Evolutionary conservation across 805 yeast species (phyloP), one percentile per base, ranked within the genome.

Genomic region (Yarrowia yakushimensis): DNA sequence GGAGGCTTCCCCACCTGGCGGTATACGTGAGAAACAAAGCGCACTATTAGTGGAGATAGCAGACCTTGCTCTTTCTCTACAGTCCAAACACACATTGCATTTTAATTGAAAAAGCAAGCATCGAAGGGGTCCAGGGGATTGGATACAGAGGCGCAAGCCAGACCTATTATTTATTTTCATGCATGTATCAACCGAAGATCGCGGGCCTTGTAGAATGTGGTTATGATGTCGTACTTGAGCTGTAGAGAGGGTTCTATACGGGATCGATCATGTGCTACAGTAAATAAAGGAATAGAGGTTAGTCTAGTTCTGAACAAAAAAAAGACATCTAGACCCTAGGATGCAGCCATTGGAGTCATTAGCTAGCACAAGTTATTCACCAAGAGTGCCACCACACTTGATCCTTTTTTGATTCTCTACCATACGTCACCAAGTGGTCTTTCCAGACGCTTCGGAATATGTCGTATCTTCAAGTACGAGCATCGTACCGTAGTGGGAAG

Each of bases 61-160:
- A 30, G 36, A 18, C 52, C 36, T 15, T 25, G 8, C 10, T 2
- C 23, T 43, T 45, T 45, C 52, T 45, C 52, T 45, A 36, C 52
- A 45, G 52, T 36, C 20, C 52, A 45, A 45, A 45, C 52, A 45
- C 52, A 45, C 27, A 45, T 45, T 45, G 52, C 52, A 45, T 45
- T 45, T 30, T 20, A 45, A 45, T 45, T 45, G 52, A 45, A 45
- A 45, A 45, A 45, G 52, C 18, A 45, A 45, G n/a, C 36, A 45
- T 30, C 36, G 52, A 45, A 45, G 52, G 36, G 52, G n/a, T 20
- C 34, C 28, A 27, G 34, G 23, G 28, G 50, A 45, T 28, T 45
- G 52, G 52, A 20, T 13, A 13, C 33, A 30, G 52, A 30, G 20
- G 30, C 52, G 18, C 18, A 43, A 30, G 52, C 17, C 52, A 28